Evolutionary conservation across 2,329 filamentous ascomycete species (phyloP).

Genomic region (Monilinia vaccinii-corymbosi): DNA sequence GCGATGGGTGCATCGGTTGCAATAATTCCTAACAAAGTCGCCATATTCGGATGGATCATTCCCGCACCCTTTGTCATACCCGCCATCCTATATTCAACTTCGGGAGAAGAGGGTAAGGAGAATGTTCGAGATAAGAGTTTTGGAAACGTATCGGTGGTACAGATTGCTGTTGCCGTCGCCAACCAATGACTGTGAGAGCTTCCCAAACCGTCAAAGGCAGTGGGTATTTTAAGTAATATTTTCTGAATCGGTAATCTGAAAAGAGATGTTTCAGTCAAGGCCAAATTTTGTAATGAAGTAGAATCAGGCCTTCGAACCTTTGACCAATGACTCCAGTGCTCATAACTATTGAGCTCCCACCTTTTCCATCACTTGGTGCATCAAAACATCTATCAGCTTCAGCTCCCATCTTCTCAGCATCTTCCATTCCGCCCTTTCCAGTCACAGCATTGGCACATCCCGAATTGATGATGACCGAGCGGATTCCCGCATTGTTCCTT

Average conservation of each 20-base stretch:
- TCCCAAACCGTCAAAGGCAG: conserved; percentile 62
- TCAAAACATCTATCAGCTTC: conserved; percentile 62
- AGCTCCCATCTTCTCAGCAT: conserved; percentile 75
- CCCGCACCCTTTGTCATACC: conserved; percentile 96
- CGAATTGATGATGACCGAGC: conserved; percentile 84
- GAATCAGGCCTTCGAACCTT: conserved; percentile 39
- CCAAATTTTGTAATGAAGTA: not conserved
- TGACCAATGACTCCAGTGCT: conserved; percentile 97
- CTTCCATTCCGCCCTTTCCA: conserved; percentile 77
- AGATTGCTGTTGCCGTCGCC: conserved; percentile 76
- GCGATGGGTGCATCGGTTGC: conserved; percentile 84
- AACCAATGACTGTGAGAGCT: conserved; percentile 78
- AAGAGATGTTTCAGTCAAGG: not conserved
- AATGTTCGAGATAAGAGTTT: conserved; percentile 82
- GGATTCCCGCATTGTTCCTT: conserved; percentile 59
- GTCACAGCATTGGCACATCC: conserved; percentile 97
- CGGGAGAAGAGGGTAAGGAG: conserved; percentile 68
- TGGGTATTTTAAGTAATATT: conserved; percentile 74
- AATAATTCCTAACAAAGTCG: conserved; percentile 79
- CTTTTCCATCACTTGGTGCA: conserved; percentile 35
- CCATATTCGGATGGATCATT: conserved; percentile 99
- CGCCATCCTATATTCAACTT: conserved; percentile 68
- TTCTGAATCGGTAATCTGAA: conserved; percentile 76
- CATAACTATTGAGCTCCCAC: conserved; percentile 79
- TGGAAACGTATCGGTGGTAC: conserved; percentile 95